Percentiles rank a stretch among this genome's conserved stretches.
Evolutionary conservation across 805 yeast genomes (phyloP).

Genomic region (Zygosaccharomyces pseudorouxii): DNA sequence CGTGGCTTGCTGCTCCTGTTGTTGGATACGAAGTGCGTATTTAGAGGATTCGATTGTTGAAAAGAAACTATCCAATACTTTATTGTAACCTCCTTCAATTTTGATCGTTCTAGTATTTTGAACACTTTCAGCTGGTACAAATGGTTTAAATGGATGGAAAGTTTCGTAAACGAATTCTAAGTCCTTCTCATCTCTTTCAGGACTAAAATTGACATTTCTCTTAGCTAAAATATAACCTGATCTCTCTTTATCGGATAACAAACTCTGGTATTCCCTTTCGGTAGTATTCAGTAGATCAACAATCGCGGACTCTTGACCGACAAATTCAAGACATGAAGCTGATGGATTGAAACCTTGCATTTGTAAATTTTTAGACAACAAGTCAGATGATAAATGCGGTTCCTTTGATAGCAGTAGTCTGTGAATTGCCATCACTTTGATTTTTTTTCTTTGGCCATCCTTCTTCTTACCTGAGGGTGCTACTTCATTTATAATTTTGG

Average conservation of each 20-base stretch:
- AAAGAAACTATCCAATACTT: slow-evolving; percentile 76
- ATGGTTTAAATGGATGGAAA: slow-evolving; percentile 65
- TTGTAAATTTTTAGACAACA: slow-evolving; percentile 57
- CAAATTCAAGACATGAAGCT: slow-evolving; percentile 32
- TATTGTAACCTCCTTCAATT: slow-evolving; percentile 60
- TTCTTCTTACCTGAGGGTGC: not conserved
- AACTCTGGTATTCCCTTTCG: slow-evolving; percentile 39
- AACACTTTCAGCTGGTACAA: slow-evolving; percentile 35
- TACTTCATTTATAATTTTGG: slow-evolving; percentile 6
- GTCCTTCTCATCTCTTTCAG: slow-evolving; percentile 39
- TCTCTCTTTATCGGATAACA: slow-evolving; percentile 37
- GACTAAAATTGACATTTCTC: slow-evolving; percentile 47
- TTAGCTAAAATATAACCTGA: slow-evolving; percentile 64
- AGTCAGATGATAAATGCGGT: slow-evolving; percentile 73
- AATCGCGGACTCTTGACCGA: slow-evolving; percentile 32
- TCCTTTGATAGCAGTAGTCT: slow-evolving; percentile 63
- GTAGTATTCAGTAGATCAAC: slow-evolving; percentile 45
- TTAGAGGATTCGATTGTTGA: slow-evolving; percentile 82
- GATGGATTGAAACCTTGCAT: slow-evolving; percentile 46
- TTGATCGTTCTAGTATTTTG: slow-evolving; percentile 38
- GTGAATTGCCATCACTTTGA: slow-evolving; percentile 56
- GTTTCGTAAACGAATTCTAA: slow-evolving; percentile 54
- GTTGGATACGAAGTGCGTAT: slow-evolving; percentile 66
- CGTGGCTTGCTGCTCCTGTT: slow-evolving; percentile 69
- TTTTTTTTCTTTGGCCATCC: slow-evolving; percentile 31